Percentiles rank a stretch among this genome's conserved stretches.
These are phyloP conservation scores for Mycena olivaceomarginata DNA, from an alignment of 768 basidiomycete species.

Conservation along the genomic window DNA sequence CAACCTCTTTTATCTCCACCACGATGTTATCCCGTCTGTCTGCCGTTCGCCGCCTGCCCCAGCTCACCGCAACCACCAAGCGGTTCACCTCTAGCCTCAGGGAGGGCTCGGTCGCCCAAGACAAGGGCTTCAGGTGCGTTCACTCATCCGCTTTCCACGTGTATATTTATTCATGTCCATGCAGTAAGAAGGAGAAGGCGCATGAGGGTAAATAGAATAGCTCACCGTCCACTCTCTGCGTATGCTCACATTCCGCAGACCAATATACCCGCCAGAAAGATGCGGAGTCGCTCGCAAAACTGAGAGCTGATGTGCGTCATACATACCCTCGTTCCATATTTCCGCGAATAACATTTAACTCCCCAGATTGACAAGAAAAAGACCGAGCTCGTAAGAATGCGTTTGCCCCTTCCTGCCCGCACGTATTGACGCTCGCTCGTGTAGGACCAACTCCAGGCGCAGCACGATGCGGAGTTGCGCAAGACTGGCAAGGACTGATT, in stretches of 20 bases:
- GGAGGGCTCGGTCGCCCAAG: conserved; percentile 32
- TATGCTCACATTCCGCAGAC: conserved; percentile 53
- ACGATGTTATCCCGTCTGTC: conserved; percentile 40
- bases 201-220: conserved; percentile 63
- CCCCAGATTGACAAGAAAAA: conserved; percentile 42
- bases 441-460: conserved; percentile 38
- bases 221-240: neutral
- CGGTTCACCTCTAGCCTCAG: conserved; percentile 38
- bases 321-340: neutral
- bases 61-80: conserved; percentile 22
- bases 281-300: conserved; percentile 64
- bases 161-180: neutral
- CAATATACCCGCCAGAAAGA: conserved; percentile 71
- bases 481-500: conserved; percentile 26
- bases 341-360: neutral
- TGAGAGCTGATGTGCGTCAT: conserved; percentile 63
- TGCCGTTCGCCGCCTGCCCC: conserved; percentile 34
- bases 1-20: conserved; percentile 2
- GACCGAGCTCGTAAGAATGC: conserved; percentile 34
- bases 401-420: neutral
- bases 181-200: conserved; percentile 73
- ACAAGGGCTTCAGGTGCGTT: conserved; percentile 42
- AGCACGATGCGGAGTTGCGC: conserved; percentile 38
- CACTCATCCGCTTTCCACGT: neutral
- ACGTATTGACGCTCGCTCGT: neutral